Percentiles rank a stretch among this genome's conserved stretches.
Conservation (phyloP, 169 alveolate species). For the Theileria parva region DNA sequence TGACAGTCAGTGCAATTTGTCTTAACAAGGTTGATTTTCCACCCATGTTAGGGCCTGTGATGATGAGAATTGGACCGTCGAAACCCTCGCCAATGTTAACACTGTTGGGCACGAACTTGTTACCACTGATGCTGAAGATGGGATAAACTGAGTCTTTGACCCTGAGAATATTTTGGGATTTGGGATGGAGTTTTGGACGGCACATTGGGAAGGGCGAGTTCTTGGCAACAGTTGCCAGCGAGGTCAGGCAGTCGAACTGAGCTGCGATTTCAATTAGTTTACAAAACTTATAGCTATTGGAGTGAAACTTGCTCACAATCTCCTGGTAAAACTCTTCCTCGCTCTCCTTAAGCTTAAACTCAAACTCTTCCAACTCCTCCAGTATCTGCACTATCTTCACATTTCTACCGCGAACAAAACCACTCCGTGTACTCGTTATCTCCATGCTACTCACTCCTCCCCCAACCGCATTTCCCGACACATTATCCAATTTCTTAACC, state of each 20-base stretch:
- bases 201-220: slow-evolving; percentile 38
- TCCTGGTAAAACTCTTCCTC: slow-evolving; percentile 57
- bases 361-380: slow-evolving; percentile 51
- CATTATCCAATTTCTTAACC: not conserved
- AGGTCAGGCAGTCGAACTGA: slow-evolving; percentile 89
- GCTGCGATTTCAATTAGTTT: slow-evolving; percentile 78
- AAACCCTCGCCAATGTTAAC: slow-evolving; percentile 55
- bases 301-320: slow-evolving; percentile 34
- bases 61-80: slow-evolving; percentile 69
- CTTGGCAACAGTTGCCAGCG: slow-evolving; percentile 79
- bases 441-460: slow-evolving; percentile 73
- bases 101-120: slow-evolving; percentile 82
- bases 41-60: slow-evolving; percentile 99
- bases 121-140: slow-evolving; percentile 29
- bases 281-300: slow-evolving; percentile 57
- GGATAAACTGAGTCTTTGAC: slow-evolving; percentile 33
- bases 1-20: slow-evolving; percentile 92
- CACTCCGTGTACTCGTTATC: slow-evolving; percentile 90
- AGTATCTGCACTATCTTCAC: slow-evolving; percentile 53
- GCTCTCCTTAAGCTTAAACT: slow-evolving; percentile 82
- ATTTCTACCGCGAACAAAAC: slow-evolving; percentile 88
- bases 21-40: slow-evolving; percentile 98
- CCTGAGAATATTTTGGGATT: not conserved
- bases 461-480: not conserved
- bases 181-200: slow-evolving; percentile 32